Evolutionary conservation across 148 eudicot species (phyloP), one percentile per base, ranked within the genome.

Genomic region (Fagopyrum homotropicum): DNA sequence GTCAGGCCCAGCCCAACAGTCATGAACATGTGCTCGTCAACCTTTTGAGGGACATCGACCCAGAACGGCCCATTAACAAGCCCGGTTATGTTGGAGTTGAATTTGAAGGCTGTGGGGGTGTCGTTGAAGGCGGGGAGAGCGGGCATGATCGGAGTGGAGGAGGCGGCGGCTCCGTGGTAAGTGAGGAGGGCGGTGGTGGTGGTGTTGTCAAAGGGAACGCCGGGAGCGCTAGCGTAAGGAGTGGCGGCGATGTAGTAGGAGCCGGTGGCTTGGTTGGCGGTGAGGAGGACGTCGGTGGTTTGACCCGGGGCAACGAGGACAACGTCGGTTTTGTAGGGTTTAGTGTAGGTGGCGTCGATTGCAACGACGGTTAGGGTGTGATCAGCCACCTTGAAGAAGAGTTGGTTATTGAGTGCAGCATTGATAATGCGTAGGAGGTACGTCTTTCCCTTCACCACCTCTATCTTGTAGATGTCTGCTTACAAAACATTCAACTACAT

Each of bases 371-470:
- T 88, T 69, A 93, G 4, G 26, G 76, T 84, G 84, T 93, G 98
- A 14, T 80, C 75, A n/a, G 93, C 90, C 35, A 93, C 75, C 45
- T 86, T 86, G 84, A 90, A 93, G 76, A 93, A 93, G 30, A 86
- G 78, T n/a, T 87, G 84, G 76, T 80, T 81, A 47, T 87, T 84
- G 86, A 93, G 90, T 63, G 90, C 96, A 75, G 92, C 93, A 56
- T 93, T 93, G 86, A 88, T 72, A 17, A 93, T 83, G 4, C 96
- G 93, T 0, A 93, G 77, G 29, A 93, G 83, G 78, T 91, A 91
- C 0, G 91, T 89, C 70, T 86, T 84, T 52, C 93, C 98, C 29
- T 61, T 82, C 15, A 71, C 72, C 50, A 88, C 87, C 47, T 77
- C 75, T 11, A 93, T 22, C 63, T 76, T 80, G 59, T 74, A 74